These are phyloP conservation scores for Dujonia santamariae DNA, from an alignment of 1,139 yeast genomes.

Conservation along the genomic window DNA sequence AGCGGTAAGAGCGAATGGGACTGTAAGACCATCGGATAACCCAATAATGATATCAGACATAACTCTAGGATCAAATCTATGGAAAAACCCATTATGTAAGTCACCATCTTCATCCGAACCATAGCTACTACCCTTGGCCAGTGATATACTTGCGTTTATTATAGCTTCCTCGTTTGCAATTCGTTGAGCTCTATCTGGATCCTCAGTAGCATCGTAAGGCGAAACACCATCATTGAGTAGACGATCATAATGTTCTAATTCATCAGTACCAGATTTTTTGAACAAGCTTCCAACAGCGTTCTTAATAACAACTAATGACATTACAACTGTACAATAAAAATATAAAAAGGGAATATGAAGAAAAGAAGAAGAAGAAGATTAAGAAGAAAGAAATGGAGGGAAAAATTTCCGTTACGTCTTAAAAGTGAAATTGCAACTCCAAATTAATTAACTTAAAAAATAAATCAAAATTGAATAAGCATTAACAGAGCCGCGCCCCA, in stretches of 20 bases:
- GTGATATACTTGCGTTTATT: conserved; percentile 23
- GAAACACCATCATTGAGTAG: conserved; percentile 31
- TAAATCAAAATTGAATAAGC: too few relatives aligned
- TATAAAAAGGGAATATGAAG: too few relatives aligned
- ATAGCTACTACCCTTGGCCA: too few relatives aligned
- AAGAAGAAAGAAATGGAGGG: too few relatives aligned
- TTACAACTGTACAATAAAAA: too few relatives aligned
- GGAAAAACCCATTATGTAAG: conserved; percentile 32
- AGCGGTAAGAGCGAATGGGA: conserved; percentile 82
- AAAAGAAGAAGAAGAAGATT: too few relatives aligned
- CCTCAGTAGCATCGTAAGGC: conserved; percentile 39
- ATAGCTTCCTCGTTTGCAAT: conserved; percentile 40
- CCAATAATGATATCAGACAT: conserved; percentile 82
- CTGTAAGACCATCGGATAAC: conserved; percentile 76
- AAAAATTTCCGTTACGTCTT: too few relatives aligned
- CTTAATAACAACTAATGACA: conserved; percentile 42
- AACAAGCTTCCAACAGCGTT: conserved; percentile 30
- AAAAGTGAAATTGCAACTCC: too few relatives aligned
- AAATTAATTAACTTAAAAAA: too few relatives aligned
- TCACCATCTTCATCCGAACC: conserved; percentile 22
- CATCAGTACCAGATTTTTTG: conserved; percentile 21
- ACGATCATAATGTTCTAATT: conserved; percentile 31
- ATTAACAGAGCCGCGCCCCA: too few relatives aligned
- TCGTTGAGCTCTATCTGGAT: conserved; percentile 33
- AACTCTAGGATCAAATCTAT: conserved; percentile 61